Evolutionary conservation across 192 early-diverging fungal species (phyloP), one percentile per base, ranked within the genome.

Genomic region (Piromyces finnis): DNA sequence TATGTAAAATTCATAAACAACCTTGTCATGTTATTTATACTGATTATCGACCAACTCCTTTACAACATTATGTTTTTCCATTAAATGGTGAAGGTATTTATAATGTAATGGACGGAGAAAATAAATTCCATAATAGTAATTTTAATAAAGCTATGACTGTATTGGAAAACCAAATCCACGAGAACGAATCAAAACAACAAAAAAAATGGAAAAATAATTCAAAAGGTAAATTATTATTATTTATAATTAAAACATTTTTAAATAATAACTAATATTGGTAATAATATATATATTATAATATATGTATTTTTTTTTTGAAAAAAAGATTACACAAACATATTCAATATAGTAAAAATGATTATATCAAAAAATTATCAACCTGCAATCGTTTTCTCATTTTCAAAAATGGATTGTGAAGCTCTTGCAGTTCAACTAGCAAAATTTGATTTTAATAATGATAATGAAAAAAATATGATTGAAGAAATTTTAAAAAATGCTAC

Each of bases 11-110:
- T 30, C 94, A 99, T 87, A 89, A 94, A 81, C 95, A 96, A 86
- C 94, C 96, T 17, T 98, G 96, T 85, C 96, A 99, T 82, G 95
- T 99, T 79, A 96, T 99, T 4, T 98, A 96, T 85, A 99, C 97
- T 18, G 95, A 98, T 85, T 98, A 93, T 85, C 91, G 97, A 32
- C 97, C 97, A 12, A 97, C 96, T 5, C 97, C 97, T 4, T 85
- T 99, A 82, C 96, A 99, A 84, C 97, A 99, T 84, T 99, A 99
- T 81, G 83, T 99, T 59, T 98, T 97, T 83, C 95, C 96, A 30
- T 89, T 89, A 77, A 92, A 93, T 37, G 95, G 93, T 77, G 93
- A 95, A 78, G 97, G 97, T 3, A 97, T 99, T 82, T 93, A 96
- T 84, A 81, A 97, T 85, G 94, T 94, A 28, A 95, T 99, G 13